phyloP scores from a whole-genome alignment of 2,329 filamentous ascomycete genomes.

The Fusarium verticillioides region DNA sequence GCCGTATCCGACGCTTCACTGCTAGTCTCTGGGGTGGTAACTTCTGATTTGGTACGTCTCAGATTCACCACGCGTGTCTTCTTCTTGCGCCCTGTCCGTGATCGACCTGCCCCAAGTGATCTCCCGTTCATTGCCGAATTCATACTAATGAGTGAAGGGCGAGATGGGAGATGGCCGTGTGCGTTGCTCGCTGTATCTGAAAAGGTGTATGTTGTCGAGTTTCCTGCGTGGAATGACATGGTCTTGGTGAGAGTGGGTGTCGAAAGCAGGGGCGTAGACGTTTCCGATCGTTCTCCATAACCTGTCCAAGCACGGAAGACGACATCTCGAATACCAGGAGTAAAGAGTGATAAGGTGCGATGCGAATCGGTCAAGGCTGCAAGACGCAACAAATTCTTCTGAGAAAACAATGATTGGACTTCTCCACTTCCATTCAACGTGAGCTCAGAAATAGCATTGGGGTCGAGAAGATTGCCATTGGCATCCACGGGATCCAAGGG shows the following conservation, averaged over 20 bases:
- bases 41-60: conserved; percentile 68
- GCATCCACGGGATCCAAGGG: conserved; percentile 85
- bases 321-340: conserved; percentile 87
- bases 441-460: conserved; percentile 78
- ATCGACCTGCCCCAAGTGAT: conserved; percentile 71
- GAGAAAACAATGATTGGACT: conserved; percentile 89
- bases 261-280: conserved; percentile 58
- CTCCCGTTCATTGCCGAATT: conserved; percentile 71
- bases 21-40: conserved; percentile 62
- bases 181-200: conserved; percentile 75
- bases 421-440: conserved; percentile 84
- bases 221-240: conserved; percentile 69
- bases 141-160: conserved; percentile 73
- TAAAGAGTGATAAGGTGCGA: conserved; percentile 89
- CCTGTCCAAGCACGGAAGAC: conserved; percentile 94
- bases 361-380: conserved; percentile 88
- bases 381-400: conserved; percentile 89
- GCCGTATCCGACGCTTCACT: conserved; percentile 63
- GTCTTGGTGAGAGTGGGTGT: conserved; percentile 69
- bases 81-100: conserved; percentile 76
- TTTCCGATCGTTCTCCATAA: conserved; percentile 75
- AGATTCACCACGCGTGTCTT: conserved; percentile 87
- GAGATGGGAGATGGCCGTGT: conserved; percentile 71
- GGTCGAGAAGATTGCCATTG: conserved; percentile 80
- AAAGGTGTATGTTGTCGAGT: conserved; percentile 76